Conservation (phyloP, 2,329 filamentous ascomycete genomes). For the Curvularia verruculosa region DNA sequence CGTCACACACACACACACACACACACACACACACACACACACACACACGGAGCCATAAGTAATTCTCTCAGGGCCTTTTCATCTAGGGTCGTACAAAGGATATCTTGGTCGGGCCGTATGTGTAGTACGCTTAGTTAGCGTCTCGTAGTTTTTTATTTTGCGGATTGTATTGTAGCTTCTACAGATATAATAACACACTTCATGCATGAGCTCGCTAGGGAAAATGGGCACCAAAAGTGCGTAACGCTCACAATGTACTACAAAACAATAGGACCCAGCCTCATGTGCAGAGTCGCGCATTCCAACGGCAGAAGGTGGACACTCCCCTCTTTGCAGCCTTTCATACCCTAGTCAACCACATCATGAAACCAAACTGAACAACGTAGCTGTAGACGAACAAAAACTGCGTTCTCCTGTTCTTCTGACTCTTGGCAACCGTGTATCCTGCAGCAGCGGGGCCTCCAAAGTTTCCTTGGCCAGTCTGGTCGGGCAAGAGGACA, state of each 20-base stretch:
- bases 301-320: background rate
- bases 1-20: too few relatives aligned
- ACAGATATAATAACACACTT: too few relatives aligned
- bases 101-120: too few relatives aligned
- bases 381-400: constrained; percentile 74
- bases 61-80: too few relatives aligned
- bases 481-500: constrained; percentile 80
- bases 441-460: constrained; percentile 59
- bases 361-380: constrained; percentile 95
- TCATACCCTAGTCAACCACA: constrained; percentile 64
- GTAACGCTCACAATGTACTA: constrained; percentile 1
- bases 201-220: background rate
- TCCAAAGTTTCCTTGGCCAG: constrained; percentile 36
- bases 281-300: background rate
- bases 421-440: constrained; percentile 78
- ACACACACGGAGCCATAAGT: too few relatives aligned
- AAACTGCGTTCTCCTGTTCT: constrained; percentile 42
- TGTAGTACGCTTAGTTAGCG: too few relatives aligned
- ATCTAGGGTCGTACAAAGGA: too few relatives aligned
- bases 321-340: background rate
- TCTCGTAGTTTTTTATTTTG: too few relatives aligned
- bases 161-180: too few relatives aligned
- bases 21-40: too few relatives aligned
- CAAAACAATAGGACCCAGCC: background rate
- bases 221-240: background rate